phyloP scores from a whole-genome alignment of 768 basidiomycete genomes.

The Boletus subcaerulescens region DNA sequence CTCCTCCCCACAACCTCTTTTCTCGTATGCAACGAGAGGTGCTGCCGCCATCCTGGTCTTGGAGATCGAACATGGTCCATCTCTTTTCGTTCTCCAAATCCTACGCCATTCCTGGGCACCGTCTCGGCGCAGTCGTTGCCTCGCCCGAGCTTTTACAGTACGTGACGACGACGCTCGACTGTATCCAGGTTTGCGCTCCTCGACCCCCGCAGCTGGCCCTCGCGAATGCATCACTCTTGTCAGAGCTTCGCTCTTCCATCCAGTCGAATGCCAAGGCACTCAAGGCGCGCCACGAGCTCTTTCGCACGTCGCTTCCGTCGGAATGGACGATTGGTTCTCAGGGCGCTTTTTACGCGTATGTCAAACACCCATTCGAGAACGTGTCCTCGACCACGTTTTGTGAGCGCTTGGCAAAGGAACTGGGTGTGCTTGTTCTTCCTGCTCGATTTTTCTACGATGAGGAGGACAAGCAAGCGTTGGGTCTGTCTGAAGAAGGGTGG shows the following conservation, averaged over 20 bases:
- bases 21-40: slow-evolving; percentile 13
- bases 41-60: slow-evolving; percentile 33
- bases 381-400: slow-evolving; percentile 53
- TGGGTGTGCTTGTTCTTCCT: slow-evolving; percentile 68
- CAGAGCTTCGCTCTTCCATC: slow-evolving; percentile 52
- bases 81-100: slow-evolving; percentile 82
- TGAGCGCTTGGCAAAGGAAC: slow-evolving; percentile 51
- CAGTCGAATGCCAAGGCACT: slow-evolving; percentile 47
- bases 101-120: slow-evolving; percentile 78
- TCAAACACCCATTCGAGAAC: slow-evolving; percentile 57
- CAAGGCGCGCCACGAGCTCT: slow-evolving; percentile 51
- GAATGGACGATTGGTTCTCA: slow-evolving; percentile 62
- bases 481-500: slow-evolving; percentile 36
- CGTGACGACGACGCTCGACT: slow-evolving; percentile 65
- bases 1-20: slow-evolving; percentile 59
- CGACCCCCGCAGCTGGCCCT: slow-evolving; percentile 70
- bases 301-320: slow-evolving; percentile 44
- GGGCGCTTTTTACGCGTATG: slow-evolving; percentile 80
- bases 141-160: slow-evolving; percentile 49
- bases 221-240: slow-evolving; percentile 47
- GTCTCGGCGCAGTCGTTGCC: slow-evolving; percentile 70
- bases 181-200: slow-evolving; percentile 77
- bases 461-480: slow-evolving; percentile 11
- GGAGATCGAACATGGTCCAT: slow-evolving; percentile 63
- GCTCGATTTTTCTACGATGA: slow-evolving; percentile 53